Conservation (phyloP, 108 stramenopile genomes). For the Cyclotella sp. region DNA sequence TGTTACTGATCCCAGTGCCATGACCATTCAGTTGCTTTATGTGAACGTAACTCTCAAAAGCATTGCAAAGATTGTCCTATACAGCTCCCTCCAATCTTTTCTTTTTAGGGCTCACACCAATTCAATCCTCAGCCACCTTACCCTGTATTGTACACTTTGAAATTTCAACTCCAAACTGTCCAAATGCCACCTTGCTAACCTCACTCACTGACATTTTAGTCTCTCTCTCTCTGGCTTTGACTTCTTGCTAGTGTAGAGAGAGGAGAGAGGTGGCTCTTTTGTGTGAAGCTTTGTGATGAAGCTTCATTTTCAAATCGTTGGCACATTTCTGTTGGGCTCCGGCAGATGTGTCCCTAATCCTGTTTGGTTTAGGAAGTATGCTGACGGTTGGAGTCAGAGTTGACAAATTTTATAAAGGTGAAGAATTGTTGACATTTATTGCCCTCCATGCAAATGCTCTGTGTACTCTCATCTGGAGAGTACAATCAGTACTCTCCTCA, state of each 20-base stretch:
- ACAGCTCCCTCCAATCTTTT: not conserved
- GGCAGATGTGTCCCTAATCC: conserved; percentile 4
- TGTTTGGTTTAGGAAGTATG: conserved; percentile 1
- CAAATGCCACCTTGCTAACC: conserved; percentile 2
- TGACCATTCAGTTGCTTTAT: not conserved
- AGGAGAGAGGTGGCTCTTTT: not conserved
- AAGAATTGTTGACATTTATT: too few relatives aligned
- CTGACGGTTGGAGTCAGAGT: not conserved
- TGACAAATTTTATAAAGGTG: too few relatives aligned
- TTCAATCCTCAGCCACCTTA: not conserved
- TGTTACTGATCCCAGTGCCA: too few relatives aligned
- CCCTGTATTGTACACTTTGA: not conserved
- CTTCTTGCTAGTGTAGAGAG: not conserved
- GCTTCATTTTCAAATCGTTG: not conserved
- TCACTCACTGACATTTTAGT: not conserved
- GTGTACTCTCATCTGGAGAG: too few relatives aligned
- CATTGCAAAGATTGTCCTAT: not conserved
- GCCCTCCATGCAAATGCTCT: too few relatives aligned
- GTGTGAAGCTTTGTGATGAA: not conserved
- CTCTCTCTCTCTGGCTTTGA: not conserved
- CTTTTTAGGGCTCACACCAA: conserved; percentile 8
- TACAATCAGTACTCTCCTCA: too few relatives aligned
- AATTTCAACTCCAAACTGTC: conserved; percentile 1
- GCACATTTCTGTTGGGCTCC: not conserved
- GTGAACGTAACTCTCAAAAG: conserved; percentile 2